Evolutionary conservation across 495 filamentous ascomycete species (phyloP).

Genomic region (Achaetomiella virescens): DNA sequence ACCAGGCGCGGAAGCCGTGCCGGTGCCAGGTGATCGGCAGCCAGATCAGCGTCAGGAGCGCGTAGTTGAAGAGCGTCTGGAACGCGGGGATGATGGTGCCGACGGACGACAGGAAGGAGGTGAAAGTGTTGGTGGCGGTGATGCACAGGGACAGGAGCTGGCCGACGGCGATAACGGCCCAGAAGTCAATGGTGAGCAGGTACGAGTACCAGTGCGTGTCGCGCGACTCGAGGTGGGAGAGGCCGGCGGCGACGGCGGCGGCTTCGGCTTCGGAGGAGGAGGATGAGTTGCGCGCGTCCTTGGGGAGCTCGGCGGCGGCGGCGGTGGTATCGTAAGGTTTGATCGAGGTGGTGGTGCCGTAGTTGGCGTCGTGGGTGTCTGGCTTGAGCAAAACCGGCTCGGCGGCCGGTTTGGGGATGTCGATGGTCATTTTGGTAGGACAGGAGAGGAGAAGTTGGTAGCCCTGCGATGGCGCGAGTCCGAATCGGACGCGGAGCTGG

Average conservation of each 20-base stretch:
- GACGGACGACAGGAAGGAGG: conserved; percentile 58
- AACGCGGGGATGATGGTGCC: conserved; percentile 90
- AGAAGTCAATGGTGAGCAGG: conserved; percentile 80
- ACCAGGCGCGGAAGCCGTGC: conserved; percentile 70
- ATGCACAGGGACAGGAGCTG: conserved; percentile 84
- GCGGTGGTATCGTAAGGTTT: too few relatives aligned
- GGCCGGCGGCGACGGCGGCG: conserved; percentile 27
- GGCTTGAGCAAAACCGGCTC: conserved; percentile 37
- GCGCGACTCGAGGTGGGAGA: conserved; percentile 41
- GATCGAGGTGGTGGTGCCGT: too few relatives aligned
- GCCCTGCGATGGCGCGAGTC: conserved; percentile 8
- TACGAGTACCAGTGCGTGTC: conserved; percentile 69
- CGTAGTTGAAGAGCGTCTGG: conserved; percentile 92
- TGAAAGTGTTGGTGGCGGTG: conserved; percentile 84
- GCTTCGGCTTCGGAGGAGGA: conserved; percentile 10
- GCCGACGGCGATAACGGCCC: conserved; percentile 71
- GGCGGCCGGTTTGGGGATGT: conserved; percentile 23
- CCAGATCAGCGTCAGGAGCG: conserved; percentile 76
- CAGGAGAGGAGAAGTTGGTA: background rate
- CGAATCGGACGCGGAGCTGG: background rate
- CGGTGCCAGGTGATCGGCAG: conserved; percentile 74
- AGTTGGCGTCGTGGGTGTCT: conserved; percentile 29
- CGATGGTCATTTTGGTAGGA: conserved; percentile 6
- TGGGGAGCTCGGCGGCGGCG: background rate
- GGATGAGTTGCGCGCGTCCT: background rate